These are phyloP conservation scores for Punica granatum DNA, from an alignment of 345 rosid species.

Conservation along the genomic window DNA sequence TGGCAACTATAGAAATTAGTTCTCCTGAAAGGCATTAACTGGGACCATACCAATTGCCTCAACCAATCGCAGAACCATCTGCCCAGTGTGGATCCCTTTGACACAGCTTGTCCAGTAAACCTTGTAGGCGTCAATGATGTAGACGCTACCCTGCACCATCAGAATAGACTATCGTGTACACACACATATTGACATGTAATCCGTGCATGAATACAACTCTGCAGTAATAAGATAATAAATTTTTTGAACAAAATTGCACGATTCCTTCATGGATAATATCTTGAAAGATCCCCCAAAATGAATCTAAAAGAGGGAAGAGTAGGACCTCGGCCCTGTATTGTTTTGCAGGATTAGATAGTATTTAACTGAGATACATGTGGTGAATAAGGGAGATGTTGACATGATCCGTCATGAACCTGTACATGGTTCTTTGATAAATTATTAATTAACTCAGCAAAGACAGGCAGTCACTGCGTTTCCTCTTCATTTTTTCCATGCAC, in stretches of 20 bases:
- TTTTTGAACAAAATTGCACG: not conserved
- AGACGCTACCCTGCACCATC: slow-evolving; percentile 58
- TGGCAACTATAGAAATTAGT: not conserved
- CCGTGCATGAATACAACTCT: not conserved
- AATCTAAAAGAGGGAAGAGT: not conserved
- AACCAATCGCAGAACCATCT: slow-evolving; percentile 80
- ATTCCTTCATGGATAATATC: not conserved
- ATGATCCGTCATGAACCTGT: not conserved
- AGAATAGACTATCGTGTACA: not conserved
- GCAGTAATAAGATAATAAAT: not conserved
- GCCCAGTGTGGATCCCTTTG: slow-evolving; percentile 73
- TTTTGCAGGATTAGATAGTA: not conserved
- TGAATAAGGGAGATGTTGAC: not conserved
- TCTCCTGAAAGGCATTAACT: not conserved
- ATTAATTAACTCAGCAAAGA: not conserved
- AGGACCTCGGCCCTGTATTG: not conserved
- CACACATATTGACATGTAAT: not conserved
- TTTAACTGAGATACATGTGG: not conserved
- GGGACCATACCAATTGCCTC: slow-evolving; percentile 75
- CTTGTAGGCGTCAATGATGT: slow-evolving; percentile 70
- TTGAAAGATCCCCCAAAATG: not conserved
- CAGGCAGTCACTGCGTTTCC: not conserved
- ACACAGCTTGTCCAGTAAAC: slow-evolving; percentile 76
- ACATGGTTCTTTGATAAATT: not conserved
- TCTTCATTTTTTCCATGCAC: not conserved